Evolutionary conservation across 768 basidiomycete species (phyloP).

Genomic region (Auricularia sp.): DNA sequence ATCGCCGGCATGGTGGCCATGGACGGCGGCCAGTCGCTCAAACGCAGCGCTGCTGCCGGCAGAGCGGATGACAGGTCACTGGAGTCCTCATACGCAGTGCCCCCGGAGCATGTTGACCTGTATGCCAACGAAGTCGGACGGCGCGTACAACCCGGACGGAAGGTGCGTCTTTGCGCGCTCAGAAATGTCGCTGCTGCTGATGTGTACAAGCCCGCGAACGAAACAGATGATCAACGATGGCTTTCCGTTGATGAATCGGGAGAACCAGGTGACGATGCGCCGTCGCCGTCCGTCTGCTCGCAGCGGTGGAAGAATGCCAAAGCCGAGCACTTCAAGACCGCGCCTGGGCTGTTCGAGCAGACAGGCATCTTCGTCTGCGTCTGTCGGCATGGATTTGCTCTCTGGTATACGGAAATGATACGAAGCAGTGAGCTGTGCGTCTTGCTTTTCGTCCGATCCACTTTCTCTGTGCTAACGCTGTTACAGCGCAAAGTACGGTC

Average conservation of each 20-base stretch:
- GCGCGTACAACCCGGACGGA: not conserved
- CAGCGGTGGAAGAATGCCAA: not conserved
- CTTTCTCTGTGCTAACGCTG: not conserved
- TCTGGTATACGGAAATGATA: not conserved
- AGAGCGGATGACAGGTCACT: not conserved
- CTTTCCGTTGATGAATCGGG: not conserved
- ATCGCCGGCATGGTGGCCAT: not conserved
- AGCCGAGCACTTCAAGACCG: not conserved
- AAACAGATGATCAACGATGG: not conserved
- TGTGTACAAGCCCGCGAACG: not conserved
- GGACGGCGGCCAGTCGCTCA: not conserved
- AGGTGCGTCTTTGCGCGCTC: not conserved
- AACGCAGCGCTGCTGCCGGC: not conserved
- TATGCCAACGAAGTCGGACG: not conserved
- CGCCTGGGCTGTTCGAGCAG: constrained; percentile 2
- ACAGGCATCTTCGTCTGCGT: not conserved
- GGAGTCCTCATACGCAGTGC: not conserved
- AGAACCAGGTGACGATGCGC: not conserved
- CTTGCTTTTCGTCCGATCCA: not conserved
- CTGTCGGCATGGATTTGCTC: not conserved
- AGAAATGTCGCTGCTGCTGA: not conserved
- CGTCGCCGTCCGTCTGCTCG: not conserved
- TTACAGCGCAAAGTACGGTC: constrained; percentile 1
- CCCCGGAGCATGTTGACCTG: not conserved
- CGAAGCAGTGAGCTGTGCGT: constrained; percentile 41